Evolutionary conservation across 2,329 filamentous ascomycete genomes (phyloP), one percentile per base, ranked within the genome.

Genomic region (Colletotrichum sidae): DNA sequence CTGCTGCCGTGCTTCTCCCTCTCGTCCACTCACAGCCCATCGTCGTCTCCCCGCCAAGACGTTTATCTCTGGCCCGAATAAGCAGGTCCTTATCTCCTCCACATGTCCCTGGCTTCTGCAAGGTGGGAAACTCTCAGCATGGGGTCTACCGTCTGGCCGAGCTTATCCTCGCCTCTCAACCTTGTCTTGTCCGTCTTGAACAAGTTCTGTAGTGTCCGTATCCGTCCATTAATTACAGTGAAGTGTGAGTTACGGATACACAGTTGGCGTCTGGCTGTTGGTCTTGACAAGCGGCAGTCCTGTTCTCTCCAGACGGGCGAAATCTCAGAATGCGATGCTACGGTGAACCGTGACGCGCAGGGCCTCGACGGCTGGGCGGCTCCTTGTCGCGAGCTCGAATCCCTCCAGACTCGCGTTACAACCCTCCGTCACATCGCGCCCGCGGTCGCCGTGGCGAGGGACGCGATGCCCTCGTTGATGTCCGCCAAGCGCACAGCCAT

Each of bases 51-150:
- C 63, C 63, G 58, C 63, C 63, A 66, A 66, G 63, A 57, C 58
- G 37, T 66, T 63, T 66, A 66, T 66, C 63, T 66, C 58, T 66
- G 52, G 11, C 52, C 63, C n/a, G 57, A 66, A 62, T 53, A 62
- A 56, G 63, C 63, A 66, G 63, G 58, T 63, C 62, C 52, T 62
- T 66, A 66, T 63, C 63, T 66, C 58, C 58, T 62, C 62, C 62
- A 62, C 62, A 61, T n/a, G 45, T 9, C 38, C 45, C 60, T 25
- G 47, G 53, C 39, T 8, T 17, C 38, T 42, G 25, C 56, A 17
- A 17, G 35, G 39, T 59, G 44, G 50, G 37, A 33, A 41, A 35
- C 11, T 46, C 15, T 46, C 5, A 37, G 47, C 58, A 65, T 62
- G 62, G 58, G 7, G 56, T 62, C 17, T 17, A 17, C 17, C 17